These are phyloP conservation scores for Conticribra weissflogii DNA, from an alignment of 108 stramenopile genomes.

Conservation along the genomic window DNA sequence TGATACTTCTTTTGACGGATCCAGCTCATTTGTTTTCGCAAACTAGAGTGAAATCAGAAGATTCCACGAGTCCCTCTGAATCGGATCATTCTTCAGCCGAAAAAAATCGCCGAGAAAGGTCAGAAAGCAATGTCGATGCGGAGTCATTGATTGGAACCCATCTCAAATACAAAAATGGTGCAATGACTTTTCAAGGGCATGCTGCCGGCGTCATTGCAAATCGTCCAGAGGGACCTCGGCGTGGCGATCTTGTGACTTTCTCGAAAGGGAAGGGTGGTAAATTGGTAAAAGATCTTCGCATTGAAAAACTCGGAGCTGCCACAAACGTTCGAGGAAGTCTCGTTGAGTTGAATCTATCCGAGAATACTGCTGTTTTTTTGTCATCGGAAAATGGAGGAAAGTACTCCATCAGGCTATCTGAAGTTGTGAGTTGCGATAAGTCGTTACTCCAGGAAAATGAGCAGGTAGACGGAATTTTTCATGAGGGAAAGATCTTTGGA, in stretches of 20 bases:
- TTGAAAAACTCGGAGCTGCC: constrained; percentile 56
- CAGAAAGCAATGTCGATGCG: constrained; percentile 3
- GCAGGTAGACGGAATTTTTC: constrained; percentile 75
- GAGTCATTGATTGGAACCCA: constrained; percentile 48
- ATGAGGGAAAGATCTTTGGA: constrained; percentile 76
- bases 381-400: constrained; percentile 53
- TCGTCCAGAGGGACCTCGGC: constrained; percentile 51
- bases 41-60: not conserved
- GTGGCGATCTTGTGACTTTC: constrained; percentile 83
- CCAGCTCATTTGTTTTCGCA: constrained; percentile 62
- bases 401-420: constrained; percentile 62
- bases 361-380: constrained; percentile 45
- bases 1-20: constrained; percentile 70
- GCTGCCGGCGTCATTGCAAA: constrained; percentile 37
- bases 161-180: constrained; percentile 63
- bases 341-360: constrained; percentile 35
- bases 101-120: constrained; percentile 6
- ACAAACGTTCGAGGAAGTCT: constrained; percentile 60
- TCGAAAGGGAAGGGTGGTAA: constrained; percentile 56
- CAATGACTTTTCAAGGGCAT: constrained; percentile 50
- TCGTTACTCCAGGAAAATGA: constrained; percentile 65
- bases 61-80: not conserved
- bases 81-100: constrained; percentile 25
- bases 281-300: constrained; percentile 68
- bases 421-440: constrained; percentile 76